Evolutionary conservation across 352 stramenopile species (phyloP).

Genomic region (Pythium insidiosum): DNA sequence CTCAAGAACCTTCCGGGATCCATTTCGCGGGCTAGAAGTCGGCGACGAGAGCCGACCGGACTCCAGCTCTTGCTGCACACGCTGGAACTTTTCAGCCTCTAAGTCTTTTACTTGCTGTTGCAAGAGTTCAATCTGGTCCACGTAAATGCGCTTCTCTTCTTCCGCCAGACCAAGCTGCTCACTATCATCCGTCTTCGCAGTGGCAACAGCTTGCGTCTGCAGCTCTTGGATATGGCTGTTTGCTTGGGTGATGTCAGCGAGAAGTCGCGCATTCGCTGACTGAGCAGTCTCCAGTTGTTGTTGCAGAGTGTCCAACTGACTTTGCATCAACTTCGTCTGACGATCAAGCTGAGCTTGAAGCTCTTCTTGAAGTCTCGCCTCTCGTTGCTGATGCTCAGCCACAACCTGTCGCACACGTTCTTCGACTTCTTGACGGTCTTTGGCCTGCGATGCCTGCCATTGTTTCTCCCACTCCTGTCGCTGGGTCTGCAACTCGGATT

Average conservation of each 20-base stretch:
- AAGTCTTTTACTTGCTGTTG: conserved; percentile 45
- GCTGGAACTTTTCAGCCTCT: conserved; percentile 39
- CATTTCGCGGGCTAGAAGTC: conserved; percentile 13
- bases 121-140: conserved; percentile 41
- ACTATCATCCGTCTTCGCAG: background rate
- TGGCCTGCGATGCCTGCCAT: conserved; percentile 16
- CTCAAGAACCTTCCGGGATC: conserved; percentile 5
- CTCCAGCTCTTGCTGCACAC: conserved; percentile 28
- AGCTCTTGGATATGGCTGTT: conserved; percentile 21
- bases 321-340: conserved; percentile 23
- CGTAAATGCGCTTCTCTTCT: conserved; percentile 50
- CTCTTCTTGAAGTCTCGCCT: conserved; percentile 21
- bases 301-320: conserved; percentile 24
- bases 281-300: conserved; percentile 19
- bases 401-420: conserved; percentile 28
- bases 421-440: conserved; percentile 31
- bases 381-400: conserved; percentile 21
- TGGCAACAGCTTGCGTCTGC: background rate
- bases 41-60: conserved; percentile 20
- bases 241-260: conserved; percentile 19
- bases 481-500: conserved; percentile 39
- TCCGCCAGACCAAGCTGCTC: conserved; percentile 16
- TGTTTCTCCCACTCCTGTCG: conserved; percentile 40
- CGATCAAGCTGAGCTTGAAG: conserved; percentile 23
- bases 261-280: conserved; percentile 19